phyloP scores from a whole-genome alignment of 768 basidiomycete genomes.

The Panaeolus papilionaceus region DNA sequence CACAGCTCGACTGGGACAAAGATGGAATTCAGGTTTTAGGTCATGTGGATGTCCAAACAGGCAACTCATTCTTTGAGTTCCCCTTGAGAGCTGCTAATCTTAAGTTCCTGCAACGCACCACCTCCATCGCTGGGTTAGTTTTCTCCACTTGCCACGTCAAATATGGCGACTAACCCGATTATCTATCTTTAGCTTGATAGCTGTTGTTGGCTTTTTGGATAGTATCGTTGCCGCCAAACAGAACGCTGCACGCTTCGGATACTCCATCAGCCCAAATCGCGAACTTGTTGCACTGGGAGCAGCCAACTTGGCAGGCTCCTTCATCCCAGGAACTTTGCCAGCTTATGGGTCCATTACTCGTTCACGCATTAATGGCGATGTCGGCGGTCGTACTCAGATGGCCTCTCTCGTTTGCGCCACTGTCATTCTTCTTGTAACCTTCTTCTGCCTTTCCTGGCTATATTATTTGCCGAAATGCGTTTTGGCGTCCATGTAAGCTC shows the following conservation, averaged over 20 bases:
- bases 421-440: conserved; percentile 82
- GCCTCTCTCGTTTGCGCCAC: conserved; percentile 78
- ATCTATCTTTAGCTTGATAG: conserved; percentile 60
- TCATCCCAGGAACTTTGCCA: conserved; percentile 89
- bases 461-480: conserved; percentile 91
- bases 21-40: conserved; percentile 88
- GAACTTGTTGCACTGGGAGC: conserved; percentile 94
- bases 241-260: conserved; percentile 82
- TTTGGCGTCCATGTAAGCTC: conserved; percentile 81
- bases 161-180: conserved; percentile 3
- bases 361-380: conserved; percentile 89
- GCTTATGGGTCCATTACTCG: conserved; percentile 94
- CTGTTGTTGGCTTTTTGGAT: conserved; percentile 91
- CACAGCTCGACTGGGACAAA: conserved; percentile 73
- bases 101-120: conserved; percentile 76
- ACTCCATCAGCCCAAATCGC: conserved; percentile 91
- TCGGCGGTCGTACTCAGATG: conserved; percentile 91
- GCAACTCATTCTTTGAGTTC: conserved; percentile 69
- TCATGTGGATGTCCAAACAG: conserved; percentile 67
- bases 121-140: conserved; percentile 79
- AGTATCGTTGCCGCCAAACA: conserved; percentile 97
- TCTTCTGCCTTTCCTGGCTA: conserved; percentile 87
- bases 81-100: conserved; percentile 69
- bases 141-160: not conserved
- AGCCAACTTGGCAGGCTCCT: conserved; percentile 78